Evolutionary conservation across 2,329 filamentous ascomycete species (phyloP), one percentile per base, ranked within the genome.

Genomic region (Ceratocystis diversiconidia): DNA sequence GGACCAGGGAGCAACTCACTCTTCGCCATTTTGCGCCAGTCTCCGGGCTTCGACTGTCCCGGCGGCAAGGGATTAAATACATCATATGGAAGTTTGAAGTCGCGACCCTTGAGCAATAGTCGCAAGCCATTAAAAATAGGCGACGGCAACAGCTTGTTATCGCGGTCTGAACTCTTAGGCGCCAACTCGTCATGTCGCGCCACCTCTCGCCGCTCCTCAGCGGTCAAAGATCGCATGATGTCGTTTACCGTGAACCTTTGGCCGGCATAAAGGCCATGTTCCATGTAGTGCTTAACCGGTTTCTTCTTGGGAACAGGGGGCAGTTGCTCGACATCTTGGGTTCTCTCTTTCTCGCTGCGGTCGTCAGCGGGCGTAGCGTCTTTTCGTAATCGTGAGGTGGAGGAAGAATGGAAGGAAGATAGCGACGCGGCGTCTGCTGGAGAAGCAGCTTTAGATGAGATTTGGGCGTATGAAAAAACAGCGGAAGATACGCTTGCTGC

Each of bases 11-110:
- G 19, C 50, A 55, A 75, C 87, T 79, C 79, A 95, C 90, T 97
- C 75, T 89, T 94, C 69, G 90, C 92, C 70, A 94, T 87, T 74
- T 92, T 92, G 70, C 86, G 86, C 88, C 92, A 99, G 71, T 95
- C 90, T 70, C 95, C 87, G 0, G 92, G 92, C 75, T 95, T 96
- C 28, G 91, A 89, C 73, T 96, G 89, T 62, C 89, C 90, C 1
- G 86, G 84, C 2, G 90, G 88, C 22, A 95, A 82, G 2, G 92
- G 92, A 64, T 90, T 89, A 78, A 92, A 97, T 61, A 96, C 80
- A 73, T 96, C 88, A 72, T 85, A 96, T 0, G 94, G 94, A 36
- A 99, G 78, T 74, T 90, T 90, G 76, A 95, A 97, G 73, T 95
- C 86, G 62, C 88, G 82, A 15, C 87, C 87, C 67, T 82, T 79